These are phyloP conservation scores for Decorospora gaudefroyi DNA, from an alignment of 2,329 filamentous ascomycete genomes.

Conservation along the genomic window DNA sequence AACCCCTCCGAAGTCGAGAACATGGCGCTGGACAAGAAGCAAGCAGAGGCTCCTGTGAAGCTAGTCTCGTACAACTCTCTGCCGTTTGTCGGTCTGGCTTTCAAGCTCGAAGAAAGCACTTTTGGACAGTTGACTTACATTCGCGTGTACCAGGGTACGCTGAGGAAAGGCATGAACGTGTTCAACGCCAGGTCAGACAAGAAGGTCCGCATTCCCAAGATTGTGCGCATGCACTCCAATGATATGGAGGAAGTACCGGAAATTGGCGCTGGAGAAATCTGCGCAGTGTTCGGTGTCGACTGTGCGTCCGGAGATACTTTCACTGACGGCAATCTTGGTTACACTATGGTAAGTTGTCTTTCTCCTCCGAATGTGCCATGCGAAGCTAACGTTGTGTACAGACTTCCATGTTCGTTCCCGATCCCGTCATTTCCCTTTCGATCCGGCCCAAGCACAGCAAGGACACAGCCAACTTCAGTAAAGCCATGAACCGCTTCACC, in stretches of 20 bases:
- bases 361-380: slow-evolving; percentile 1
- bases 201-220: slow-evolving; percentile 94
- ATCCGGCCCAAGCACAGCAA: slow-evolving; percentile 95
- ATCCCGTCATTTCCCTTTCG: slow-evolving; percentile 96
- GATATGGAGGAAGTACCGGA: slow-evolving; percentile 97
- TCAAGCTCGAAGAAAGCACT: slow-evolving; percentile 99
- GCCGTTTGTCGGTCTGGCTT: slow-evolving; percentile 92
- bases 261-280: slow-evolving; percentile 95
- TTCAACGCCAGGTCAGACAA: slow-evolving; percentile 94
- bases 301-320: slow-evolving; percentile 98
- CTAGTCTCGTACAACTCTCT: slow-evolving; percentile 91
- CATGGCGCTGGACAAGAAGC: slow-evolving; percentile 80
- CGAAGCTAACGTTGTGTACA: slow-evolving; percentile 26
- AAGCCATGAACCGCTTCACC: slow-evolving; percentile 98
- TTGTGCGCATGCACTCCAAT: slow-evolving; percentile 99
- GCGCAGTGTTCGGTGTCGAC: slow-evolving; percentile 96
- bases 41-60: slow-evolving; percentile 78
- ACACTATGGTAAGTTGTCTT: slow-evolving; percentile 70
- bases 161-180: slow-evolving; percentile 86
- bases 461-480: slow-evolving; percentile 92
- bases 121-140: slow-evolving; percentile 98
- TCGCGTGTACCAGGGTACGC: slow-evolving; percentile 91
- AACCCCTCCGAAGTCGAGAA: slow-evolving; percentile 91
- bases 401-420: slow-evolving; percentile 95
- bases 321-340: slow-evolving; percentile 88